phyloP scores from a whole-genome alignment of 306 rosid genomes.

The Rosa lucieae region DNA sequence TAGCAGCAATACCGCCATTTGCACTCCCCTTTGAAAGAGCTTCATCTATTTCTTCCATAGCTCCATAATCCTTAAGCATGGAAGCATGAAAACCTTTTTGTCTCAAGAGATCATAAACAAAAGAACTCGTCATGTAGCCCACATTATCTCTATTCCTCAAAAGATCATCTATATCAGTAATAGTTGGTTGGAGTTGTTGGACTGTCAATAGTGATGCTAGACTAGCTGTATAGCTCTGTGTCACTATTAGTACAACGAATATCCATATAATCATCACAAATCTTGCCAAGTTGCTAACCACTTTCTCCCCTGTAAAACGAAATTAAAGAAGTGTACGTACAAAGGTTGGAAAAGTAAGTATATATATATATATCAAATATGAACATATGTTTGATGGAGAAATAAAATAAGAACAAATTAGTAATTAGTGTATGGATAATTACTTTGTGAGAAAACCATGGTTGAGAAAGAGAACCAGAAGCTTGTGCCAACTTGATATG shows the following conservation, averaged over 20 bases:
- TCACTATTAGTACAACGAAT: constrained; percentile 50
- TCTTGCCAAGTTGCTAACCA: constrained; percentile 48
- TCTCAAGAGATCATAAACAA: constrained; percentile 34
- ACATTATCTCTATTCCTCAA: constrained; percentile 32
- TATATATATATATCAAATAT: not conserved
- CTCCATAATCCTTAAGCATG: constrained; percentile 24
- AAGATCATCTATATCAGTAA: constrained; percentile 36
- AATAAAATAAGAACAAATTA: not conserved
- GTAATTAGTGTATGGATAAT: not conserved
- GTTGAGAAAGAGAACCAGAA: constrained; percentile 59
- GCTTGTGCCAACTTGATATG: constrained; percentile 50
- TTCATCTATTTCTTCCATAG: not conserved
- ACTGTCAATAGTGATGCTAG: constrained; percentile 51
- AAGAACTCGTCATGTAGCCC: constrained; percentile 49
- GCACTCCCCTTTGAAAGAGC: constrained; percentile 9
- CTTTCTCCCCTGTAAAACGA: constrained; percentile 39
- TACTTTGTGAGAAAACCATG: constrained; percentile 55
- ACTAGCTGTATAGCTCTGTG: constrained; percentile 58
- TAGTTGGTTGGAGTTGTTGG: constrained; percentile 40
- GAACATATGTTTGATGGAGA: not conserved
- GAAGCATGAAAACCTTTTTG: constrained; percentile 27
- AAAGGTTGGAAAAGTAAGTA: not conserved
- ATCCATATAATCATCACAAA: constrained; percentile 53
- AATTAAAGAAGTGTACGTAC: not conserved
- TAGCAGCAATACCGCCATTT: constrained; percentile 31